Conservation (phyloP, 2,329 filamentous ascomycete genomes). For the Alternaria sp. region DNA sequence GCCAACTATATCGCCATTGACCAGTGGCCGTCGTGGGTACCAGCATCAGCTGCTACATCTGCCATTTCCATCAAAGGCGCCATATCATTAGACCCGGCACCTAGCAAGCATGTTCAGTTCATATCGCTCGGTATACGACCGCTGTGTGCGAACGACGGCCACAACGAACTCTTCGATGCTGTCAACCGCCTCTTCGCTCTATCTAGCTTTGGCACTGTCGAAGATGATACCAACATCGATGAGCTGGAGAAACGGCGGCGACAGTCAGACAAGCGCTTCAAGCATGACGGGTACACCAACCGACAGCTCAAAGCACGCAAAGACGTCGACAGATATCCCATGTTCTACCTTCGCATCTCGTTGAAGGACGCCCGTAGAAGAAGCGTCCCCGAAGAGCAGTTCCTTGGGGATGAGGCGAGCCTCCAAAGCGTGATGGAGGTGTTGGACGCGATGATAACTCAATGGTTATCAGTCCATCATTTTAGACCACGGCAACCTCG, state of each 20-base stretch:
- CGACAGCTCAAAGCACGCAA: constrained; percentile 67
- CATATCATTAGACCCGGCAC: constrained; percentile 74
- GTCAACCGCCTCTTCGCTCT: constrained; percentile 78
- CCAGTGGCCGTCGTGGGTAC: constrained; percentile 70
- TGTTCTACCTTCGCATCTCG: constrained; percentile 81
- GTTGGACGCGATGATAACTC: constrained; percentile 71
- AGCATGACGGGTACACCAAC: constrained; percentile 58
- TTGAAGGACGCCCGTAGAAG: constrained; percentile 35
- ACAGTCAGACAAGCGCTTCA: constrained; percentile 54
- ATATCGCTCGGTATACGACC: constrained; percentile 79
- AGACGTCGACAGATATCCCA: constrained; percentile 81
- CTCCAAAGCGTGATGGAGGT: constrained; percentile 70
- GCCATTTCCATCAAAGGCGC: constrained; percentile 71
- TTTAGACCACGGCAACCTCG: constrained; percentile 64
- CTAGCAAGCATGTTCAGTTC: constrained; percentile 79
- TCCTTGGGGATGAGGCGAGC: constrained; percentile 36
- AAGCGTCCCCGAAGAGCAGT: constrained; percentile 26
- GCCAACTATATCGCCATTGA: constrained; percentile 67
- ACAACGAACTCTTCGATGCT: constrained; percentile 76
- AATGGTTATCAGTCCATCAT: constrained; percentile 78
- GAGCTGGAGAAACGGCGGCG: constrained; percentile 49
- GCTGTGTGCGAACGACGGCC: constrained; percentile 62
- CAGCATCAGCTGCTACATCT: constrained; percentile 71
- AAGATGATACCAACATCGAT: constrained; percentile 53
- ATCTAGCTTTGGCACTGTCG: constrained; percentile 76